These are phyloP conservation scores for Arthroderma sp. DNA, from an alignment of 2,329 filamentous ascomycete genomes.

Conservation along the genomic window DNA sequence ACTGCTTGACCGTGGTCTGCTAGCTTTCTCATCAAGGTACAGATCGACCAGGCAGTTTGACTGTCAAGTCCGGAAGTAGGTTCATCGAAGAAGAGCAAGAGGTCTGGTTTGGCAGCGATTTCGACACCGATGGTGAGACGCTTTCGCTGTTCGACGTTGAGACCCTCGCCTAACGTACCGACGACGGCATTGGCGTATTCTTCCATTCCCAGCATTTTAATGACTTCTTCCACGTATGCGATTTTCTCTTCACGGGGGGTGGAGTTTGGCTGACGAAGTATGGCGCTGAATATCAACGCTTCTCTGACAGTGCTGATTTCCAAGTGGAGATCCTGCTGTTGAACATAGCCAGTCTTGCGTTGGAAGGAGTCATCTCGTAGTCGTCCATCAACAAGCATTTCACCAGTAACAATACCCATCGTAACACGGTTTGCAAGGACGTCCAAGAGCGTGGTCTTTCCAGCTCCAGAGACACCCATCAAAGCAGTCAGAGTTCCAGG, in stretches of 20 bases:
- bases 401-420: constrained; percentile 77
- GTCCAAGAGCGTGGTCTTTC: constrained; percentile 83
- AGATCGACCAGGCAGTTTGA: constrained; percentile 87
- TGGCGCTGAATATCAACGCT: constrained; percentile 71
- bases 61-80: constrained; percentile 88
- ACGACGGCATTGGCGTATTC: constrained; percentile 83
- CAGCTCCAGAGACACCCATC: constrained; percentile 85
- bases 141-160: constrained; percentile 53
- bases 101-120: constrained; percentile 76
- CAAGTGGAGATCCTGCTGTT: constrained; percentile 78
- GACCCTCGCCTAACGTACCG: constrained; percentile 70
- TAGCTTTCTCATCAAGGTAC: constrained; percentile 76
- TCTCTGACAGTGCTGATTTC: constrained; percentile 78
- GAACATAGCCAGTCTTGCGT: constrained; percentile 68
- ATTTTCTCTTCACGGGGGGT: constrained; percentile 65
- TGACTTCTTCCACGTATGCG: constrained; percentile 80
- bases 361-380: constrained; percentile 66
- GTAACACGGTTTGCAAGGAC: constrained; percentile 74
- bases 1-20: constrained; percentile 83
- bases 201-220: constrained; percentile 82
- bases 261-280: constrained; percentile 69
- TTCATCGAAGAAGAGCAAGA: constrained; percentile 87
- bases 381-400: constrained; percentile 70
- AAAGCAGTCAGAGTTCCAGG: constrained; percentile 79
- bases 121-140: constrained; percentile 91